Evolutionary conservation across 2,329 filamentous ascomycete species (phyloP), one percentile per base, ranked within the genome.

Genomic region (Exutisphaerella laricina): DNA sequence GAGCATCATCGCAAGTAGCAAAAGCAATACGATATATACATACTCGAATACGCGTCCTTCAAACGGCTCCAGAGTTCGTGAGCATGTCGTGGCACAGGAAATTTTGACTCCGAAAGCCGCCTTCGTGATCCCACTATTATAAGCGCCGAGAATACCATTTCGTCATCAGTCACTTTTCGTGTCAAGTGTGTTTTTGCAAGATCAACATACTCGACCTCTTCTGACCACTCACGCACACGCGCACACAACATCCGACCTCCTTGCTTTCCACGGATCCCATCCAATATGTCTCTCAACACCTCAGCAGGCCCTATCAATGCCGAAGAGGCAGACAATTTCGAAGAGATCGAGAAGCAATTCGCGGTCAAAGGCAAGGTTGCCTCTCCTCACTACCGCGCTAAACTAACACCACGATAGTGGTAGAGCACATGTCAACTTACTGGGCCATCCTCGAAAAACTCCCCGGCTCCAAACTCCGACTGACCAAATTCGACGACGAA

Each of bases 361-460:
- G 92, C 92, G 21, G 92, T 98, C 59, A 97, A 97, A 75, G 85
- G 85, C 88, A 60, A 33, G 62, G 18, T 7, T 16, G 4, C 8
- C 35, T 23, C 20, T n/a, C n/a, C 8, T 12, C 6, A 13, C 9
- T 9, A 18, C 6, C 26, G 6, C n/a, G 10, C 9, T 23, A n/a
- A 25, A 20, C 40, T 48, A 17, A 43, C 39, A 8, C 25, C 8
- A 10, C 13, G 20, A 18, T 53, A 75, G 89, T 84, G 39, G 92
- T 97, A 26, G 86, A 95, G 68, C 92, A 98, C 68, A 87, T 98
- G 77, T 79, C 87, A 62, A 96, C 90, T 36, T 97, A 98, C 76
- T 98, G 90, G 90, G 75, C 82, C 39, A 90, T 98, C 62, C 85
- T 98, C 58, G 85, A 96, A 68, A 88, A 84, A 64, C 79, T 94